Base-by-base conservation (phyloP, 495 filamentous ascomycete species). In the Cladorrhinum samala region DNA sequence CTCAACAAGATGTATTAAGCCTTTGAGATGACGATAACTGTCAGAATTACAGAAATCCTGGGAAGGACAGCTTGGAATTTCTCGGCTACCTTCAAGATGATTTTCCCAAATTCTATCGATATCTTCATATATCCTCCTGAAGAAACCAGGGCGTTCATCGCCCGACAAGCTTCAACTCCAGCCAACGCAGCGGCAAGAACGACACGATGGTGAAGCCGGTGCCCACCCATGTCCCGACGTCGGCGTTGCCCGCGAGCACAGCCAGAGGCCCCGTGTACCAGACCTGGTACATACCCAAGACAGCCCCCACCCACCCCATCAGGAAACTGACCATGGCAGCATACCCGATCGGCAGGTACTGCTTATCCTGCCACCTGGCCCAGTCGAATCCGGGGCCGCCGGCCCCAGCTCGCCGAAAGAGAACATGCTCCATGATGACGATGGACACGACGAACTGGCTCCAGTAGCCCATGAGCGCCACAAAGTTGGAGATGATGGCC, bases 391-490 rank as follows among this genome's bases (percentile, higher is more conserved):
- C 66, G 3, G 64, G 68, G 2, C 53, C 27, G 11, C 27, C 27
- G 11, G 27, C 27, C 27, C 27, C 27, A 33, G 11, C 57, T 17
- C 68, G 58, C 11, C 82, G 79, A 67, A 88, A 88, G 42, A 87
- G 71, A 20, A 82, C 63, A 20, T 83, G 74, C 62, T 89, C 85
- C 60, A 83, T 78, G 3, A 87, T 55, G 3, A 78, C 72, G 38
- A 88, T 83, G 4, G 74, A 75, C n/a, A 84, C 69, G 80, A 82
- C 86, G 39, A 84, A 78, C 21, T 76, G 77, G 11, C 83, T 74
- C 84, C 85, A 87, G 64, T 87, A 88, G 21, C 84, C 84, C 82
- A 89, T 88, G 21, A 89, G 65, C 1, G 83, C 78, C 18, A 89
- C 71, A 63, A 88, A 87, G 64, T 88, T 87, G 9, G 77, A 78